Evolutionary conservation across 2,329 filamentous ascomycete genomes (phyloP).

Genomic region (Epichloe typhina): DNA sequence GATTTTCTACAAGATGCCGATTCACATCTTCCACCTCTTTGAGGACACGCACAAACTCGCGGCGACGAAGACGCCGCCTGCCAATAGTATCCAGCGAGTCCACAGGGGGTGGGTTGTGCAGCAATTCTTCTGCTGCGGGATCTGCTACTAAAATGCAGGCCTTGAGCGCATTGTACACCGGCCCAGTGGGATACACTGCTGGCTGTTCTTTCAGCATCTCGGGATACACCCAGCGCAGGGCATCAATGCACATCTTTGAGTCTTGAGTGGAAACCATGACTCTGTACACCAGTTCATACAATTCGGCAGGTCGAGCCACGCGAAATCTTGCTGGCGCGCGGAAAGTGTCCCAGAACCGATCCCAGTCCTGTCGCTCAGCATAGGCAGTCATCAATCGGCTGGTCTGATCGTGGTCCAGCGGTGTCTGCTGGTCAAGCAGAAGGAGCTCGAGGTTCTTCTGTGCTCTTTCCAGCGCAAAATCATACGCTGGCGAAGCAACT

Average conservation of each 20-base stretch:
- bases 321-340: conserved; percentile 38
- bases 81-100: conserved; percentile 6
- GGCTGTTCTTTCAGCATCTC: conserved; percentile 46
- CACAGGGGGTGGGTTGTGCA: conserved; percentile 9
- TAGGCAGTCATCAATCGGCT: conserved; percentile 33
- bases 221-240: conserved; percentile 38
- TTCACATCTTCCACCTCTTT: conserved; percentile 17
- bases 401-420: conserved; percentile 26
- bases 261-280: conserved; percentile 32
- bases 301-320: conserved; percentile 30
- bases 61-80: conserved; percentile 13
- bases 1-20: conserved; percentile 3
- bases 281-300: conserved; percentile 43
- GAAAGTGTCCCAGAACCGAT: conserved; percentile 49
- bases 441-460: conserved; percentile 33
- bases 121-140: conserved; percentile 28
- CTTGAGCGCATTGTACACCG: conserved; percentile 34
- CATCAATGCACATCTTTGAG: conserved; percentile 30
- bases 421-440: conserved; percentile 22
- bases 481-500: conserved; percentile 18
- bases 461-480: conserved; percentile 22
- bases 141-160: conserved; percentile 43
- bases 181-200: conserved; percentile 29
- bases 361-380: conserved; percentile 34
- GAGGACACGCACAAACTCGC: conserved; percentile 21